Evolutionary conservation across 495 filamentous ascomycete species (phyloP).

Genomic region (Darksidea phi): DNA sequence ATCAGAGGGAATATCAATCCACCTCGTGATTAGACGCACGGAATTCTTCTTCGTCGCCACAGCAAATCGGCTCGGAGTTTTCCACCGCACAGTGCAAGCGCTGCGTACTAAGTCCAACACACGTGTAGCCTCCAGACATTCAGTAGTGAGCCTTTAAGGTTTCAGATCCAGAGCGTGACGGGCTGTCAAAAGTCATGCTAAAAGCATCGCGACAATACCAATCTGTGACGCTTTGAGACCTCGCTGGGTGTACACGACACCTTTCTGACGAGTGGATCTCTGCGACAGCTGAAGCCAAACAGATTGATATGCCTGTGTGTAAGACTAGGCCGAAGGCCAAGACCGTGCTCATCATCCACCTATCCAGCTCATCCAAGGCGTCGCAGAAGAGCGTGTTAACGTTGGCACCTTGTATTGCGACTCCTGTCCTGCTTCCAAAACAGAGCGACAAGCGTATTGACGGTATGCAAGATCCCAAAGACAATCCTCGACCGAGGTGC

Average conservation of each 20-base stretch:
- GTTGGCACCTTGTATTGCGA: conserved; percentile 26
- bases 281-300: conserved; percentile 18
- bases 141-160: conserved; percentile 10
- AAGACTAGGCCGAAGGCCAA: conserved; percentile 31
- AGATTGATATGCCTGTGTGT: conserved; percentile 38
- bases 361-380: conserved; percentile 13
- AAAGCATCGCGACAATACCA: conserved; percentile 19
- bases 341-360: conserved; percentile 38
- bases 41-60: conserved; percentile 34
- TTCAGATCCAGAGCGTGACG: conserved; percentile 36
- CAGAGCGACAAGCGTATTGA: conserved; percentile 15
- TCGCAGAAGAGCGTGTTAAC: conserved; percentile 1
- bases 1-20: background rate
- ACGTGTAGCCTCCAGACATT: background rate
- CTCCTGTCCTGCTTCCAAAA: conserved; percentile 20
- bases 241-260: conserved; percentile 35
- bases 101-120: conserved; percentile 26
- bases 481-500: conserved; percentile 32
- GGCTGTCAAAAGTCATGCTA: conserved; percentile 18
- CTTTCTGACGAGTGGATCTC: conserved; percentile 43
- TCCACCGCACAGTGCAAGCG: conserved; percentile 6
- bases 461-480: conserved; percentile 40
- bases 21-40: conserved; percentile 33
- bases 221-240: conserved; percentile 24
- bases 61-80: background rate